phyloP scores from a whole-genome alignment of 345 rosid genomes.

The Eucalyptus globulus region DNA sequence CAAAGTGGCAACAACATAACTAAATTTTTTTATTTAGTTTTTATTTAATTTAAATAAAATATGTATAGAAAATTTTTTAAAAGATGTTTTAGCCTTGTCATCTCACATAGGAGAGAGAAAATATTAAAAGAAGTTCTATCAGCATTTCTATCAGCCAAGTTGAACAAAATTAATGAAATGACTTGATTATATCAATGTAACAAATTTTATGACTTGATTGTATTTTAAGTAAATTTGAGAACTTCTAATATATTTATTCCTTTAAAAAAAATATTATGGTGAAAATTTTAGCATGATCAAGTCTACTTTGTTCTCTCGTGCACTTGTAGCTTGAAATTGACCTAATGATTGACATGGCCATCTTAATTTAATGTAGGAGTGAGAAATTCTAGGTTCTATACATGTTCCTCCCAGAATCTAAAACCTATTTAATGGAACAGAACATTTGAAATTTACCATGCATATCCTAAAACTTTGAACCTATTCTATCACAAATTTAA shows the following conservation, averaged over 20 bases:
- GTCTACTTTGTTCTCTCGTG: not conserved
- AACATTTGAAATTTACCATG: rapidly evolving
- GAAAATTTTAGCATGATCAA: not conserved
- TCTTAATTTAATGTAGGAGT: not conserved
- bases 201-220: no score
- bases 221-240: not conserved
- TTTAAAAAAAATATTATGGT: rapidly evolving
- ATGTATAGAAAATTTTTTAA: no score
- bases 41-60: no score
- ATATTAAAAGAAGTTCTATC: not conserved
- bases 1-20: rapidly evolving
- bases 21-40: no score
- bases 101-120: no score
- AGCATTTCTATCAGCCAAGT: not conserved
- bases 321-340: not conserved
- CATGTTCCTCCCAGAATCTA: rapidly evolving
- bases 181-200: no score
- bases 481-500: no score
- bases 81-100: no score
- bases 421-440: no score
- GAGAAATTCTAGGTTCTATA: no score
- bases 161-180: not conserved
- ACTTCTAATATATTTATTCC: not conserved
- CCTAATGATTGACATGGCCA: not conserved
- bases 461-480: no score